Evolutionary conservation across 306 rosid species (phyloP).

Genomic region (Malus fusca): DNA sequence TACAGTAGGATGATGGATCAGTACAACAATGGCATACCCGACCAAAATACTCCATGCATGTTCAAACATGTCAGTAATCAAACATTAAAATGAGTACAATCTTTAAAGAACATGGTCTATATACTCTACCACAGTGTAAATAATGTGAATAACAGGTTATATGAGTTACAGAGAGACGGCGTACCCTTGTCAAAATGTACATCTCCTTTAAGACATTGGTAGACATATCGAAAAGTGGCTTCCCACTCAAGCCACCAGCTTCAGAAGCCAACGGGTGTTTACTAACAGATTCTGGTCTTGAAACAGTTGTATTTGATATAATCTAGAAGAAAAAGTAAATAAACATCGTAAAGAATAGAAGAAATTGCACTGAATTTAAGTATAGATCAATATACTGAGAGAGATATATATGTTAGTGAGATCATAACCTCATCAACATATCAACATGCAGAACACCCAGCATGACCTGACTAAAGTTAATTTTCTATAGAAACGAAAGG

Average conservation of each 20-base stretch:
- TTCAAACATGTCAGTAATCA: not conserved
- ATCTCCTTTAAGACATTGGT: constrained; percentile 73
- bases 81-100: not conserved
- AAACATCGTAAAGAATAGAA: not conserved
- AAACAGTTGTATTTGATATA: constrained; percentile 86
- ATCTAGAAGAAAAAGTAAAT: constrained; percentile 38
- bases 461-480: not conserved
- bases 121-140: not conserved
- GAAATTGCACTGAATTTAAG: not conserved
- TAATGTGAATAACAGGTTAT: not conserved
- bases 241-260: constrained; percentile 97
- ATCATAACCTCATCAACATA: not conserved
- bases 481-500: not conserved
- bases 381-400: not conserved
- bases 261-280: constrained; percentile 54
- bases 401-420: too few relatives aligned
- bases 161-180: constrained; percentile 16
- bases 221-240: constrained; percentile 72
- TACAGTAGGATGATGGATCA: not conserved
- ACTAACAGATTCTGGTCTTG: constrained; percentile 68
- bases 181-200: constrained; percentile 88
- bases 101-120: not conserved
- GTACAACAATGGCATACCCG: not conserved
- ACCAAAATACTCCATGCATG: not conserved
- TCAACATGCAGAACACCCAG: not conserved